Percentiles rank a stretch among this genome's conserved stretches.
phyloP scores from a whole-genome alignment of 2,329 filamentous ascomycete species.

The Neofusicoccum parvum region DNA sequence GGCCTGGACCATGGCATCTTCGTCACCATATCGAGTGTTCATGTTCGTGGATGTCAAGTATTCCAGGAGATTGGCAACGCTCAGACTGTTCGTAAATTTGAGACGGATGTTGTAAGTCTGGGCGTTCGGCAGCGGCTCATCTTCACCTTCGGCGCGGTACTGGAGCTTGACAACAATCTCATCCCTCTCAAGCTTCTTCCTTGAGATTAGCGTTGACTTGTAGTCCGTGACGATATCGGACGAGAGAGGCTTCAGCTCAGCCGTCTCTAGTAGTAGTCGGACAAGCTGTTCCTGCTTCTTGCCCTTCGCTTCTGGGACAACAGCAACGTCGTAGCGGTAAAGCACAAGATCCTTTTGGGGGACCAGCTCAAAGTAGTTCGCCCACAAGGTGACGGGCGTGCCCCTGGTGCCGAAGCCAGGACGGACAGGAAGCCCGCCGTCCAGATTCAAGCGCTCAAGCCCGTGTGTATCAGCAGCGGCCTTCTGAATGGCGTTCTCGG shows the following conservation, averaged over 20 bases:
- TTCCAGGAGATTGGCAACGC: constrained; percentile 45
- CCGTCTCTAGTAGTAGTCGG: constrained; percentile 44
- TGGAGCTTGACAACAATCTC: constrained; percentile 25
- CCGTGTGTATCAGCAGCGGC: constrained; percentile 29
- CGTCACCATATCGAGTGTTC: constrained; percentile 42
- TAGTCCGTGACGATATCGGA: background rate
- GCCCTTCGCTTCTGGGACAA: constrained; percentile 35
- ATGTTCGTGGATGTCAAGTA: constrained; percentile 45
- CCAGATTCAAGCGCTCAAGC: constrained; percentile 26
- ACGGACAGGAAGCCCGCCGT: constrained; percentile 26
- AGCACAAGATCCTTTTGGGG: constrained; percentile 24
- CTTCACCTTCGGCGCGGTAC: constrained; percentile 31
- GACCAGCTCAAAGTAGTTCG: constrained; percentile 41
- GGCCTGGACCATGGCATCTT: constrained; percentile 56
- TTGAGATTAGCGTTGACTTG: constrained; percentile 11
- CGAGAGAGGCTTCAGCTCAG: constrained; percentile 22
- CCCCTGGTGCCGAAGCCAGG: constrained; percentile 42
- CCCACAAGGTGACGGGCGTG: constrained; percentile 40
- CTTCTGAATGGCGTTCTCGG: constrained; percentile 34
- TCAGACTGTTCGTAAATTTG: constrained; percentile 29
- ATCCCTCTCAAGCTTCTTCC: constrained; percentile 6
- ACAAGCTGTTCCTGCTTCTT: constrained; percentile 53
- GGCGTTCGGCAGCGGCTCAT: constrained; percentile 23
- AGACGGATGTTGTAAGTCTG: constrained; percentile 28
- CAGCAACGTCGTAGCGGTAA: constrained; percentile 31